Base-by-base conservation (phyloP, 257 asterid genomes). In the Solanum stenotomum region DNA sequence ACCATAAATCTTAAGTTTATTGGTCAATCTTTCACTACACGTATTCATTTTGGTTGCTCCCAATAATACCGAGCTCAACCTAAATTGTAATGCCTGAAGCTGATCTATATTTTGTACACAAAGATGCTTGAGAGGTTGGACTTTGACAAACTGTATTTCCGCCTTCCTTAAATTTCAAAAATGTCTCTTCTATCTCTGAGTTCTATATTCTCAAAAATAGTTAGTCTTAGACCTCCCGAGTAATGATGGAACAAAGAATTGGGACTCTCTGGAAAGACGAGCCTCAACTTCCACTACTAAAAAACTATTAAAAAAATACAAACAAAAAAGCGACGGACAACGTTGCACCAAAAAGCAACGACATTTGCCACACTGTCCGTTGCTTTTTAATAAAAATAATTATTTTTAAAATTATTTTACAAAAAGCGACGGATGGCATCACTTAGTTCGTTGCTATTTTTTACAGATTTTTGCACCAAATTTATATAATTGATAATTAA, bases 141-240 rank as follows among this genome's bases (percentile, higher is more conserved):
- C 96, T 91, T 6, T 87, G 91, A 81, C 88, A 85, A 18, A 34
- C 85, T 25, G n/a, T 27, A 18, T 90, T 67, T 3, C 90, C 90
- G 37, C 89, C 92, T 20, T 86, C 89, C 75, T 76, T 76, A 65
- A 89, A 25, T 76, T 90, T 93, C 25, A 96, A 89, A 61, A 96
- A 96, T 1, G 95, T 90, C 63, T 95, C 98, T 15, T 98, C 99
- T 18, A 94, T 93, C 78, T 94, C 96, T 1, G 98, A 96, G 37
- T 96, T 97, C 98, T 98, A 97, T 37, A 96, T 86, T 42, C 94
- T 94, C 83, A 97, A 23, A 89, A 94, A 65, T 74, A 70, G 88
- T 95, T 98, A 6, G 92, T 14, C 31, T 87, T 94, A 1, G 93
- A 52, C 68, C 85, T 81, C 6, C 63, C 91, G 15, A 42, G 1